phyloP scores from a whole-genome alignment of 306 rosid species.

The Corylus heterophylla region DNA sequence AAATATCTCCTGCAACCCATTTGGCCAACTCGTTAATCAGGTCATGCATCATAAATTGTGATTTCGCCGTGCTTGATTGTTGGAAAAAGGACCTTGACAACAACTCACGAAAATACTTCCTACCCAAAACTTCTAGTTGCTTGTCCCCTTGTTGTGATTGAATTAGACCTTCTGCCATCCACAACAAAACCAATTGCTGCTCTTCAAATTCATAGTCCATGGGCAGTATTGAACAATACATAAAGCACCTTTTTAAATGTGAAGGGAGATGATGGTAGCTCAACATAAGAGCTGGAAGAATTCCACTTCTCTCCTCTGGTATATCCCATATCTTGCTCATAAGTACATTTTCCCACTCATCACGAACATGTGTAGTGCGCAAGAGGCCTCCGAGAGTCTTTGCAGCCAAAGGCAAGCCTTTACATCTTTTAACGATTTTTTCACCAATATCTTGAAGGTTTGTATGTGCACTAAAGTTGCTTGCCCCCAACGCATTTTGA shows the following conservation, averaged over 20 bases:
- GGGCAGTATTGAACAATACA: slow-evolving; percentile 6
- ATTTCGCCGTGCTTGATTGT: neutral
- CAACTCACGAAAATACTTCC: neutral
- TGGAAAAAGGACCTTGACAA: neutral
- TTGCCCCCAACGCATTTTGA: slow-evolving; percentile 1
- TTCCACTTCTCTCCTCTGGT: neutral
- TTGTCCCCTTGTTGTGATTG: neutral
- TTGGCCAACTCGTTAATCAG: neutral
- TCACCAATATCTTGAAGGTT: neutral
- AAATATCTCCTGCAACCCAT: too few species aligned
- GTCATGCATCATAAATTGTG: neutral
- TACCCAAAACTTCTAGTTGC: neutral
- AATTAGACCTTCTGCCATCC: slow-evolving; percentile 3
- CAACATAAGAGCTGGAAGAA: slow-evolving; percentile 3
- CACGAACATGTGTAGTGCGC: neutral
- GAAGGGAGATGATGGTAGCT: slow-evolving; percentile 10
- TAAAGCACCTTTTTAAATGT: slow-evolving; percentile 11
- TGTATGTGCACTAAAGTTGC: neutral
- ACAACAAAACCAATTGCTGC: neutral
- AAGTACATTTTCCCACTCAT: neutral
- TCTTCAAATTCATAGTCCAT: neutral
- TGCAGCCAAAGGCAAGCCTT: slow-evolving; percentile 1
- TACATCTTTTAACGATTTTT: neutral
- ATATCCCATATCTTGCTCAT: neutral
- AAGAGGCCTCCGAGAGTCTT: slow-evolving; percentile 7